These are phyloP conservation scores for Globisporangium abappressorium DNA, from an alignment of 352 stramenopile genomes.

Conservation along the genomic window DNA sequence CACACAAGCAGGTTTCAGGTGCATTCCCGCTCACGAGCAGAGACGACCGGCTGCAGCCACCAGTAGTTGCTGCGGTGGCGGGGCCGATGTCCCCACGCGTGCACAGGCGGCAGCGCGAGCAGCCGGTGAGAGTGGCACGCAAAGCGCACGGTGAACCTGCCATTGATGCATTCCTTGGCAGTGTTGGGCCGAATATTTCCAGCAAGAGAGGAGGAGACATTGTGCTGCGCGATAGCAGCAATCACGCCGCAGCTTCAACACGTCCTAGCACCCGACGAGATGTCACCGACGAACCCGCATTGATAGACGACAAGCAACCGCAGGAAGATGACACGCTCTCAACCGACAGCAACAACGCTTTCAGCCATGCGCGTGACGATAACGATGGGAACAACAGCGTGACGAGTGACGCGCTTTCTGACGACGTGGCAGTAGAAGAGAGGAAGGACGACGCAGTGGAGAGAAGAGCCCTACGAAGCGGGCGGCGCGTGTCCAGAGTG, in stretches of 20 bases:
- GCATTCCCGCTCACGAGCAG: background rate
- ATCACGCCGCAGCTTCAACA: background rate
- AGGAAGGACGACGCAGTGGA: background rate
- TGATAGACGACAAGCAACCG: background rate
- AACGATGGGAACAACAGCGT: slow-evolving; percentile 8
- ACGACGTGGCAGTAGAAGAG: background rate
- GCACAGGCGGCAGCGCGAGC: background rate
- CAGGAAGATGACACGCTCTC: background rate
- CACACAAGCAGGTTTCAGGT: background rate
- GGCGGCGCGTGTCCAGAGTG: slow-evolving; percentile 3
- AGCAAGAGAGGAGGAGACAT: background rate
- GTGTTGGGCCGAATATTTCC: no score
- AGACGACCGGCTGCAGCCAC: background rate
- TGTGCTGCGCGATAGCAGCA: background rate
- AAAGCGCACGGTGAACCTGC: background rate
- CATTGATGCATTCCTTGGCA: background rate
- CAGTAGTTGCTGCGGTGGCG: background rate
- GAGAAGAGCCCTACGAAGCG: background rate
- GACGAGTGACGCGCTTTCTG: background rate
- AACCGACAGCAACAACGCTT: background rate
- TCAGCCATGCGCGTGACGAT: background rate
- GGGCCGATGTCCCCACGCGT: background rate
- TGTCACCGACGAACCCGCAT: background rate
- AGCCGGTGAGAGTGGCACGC: background rate
- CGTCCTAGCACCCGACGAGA: background rate